Evolutionary conservation across 306 rosid species (phyloP).

Genomic region (Castanea sativa): DNA sequence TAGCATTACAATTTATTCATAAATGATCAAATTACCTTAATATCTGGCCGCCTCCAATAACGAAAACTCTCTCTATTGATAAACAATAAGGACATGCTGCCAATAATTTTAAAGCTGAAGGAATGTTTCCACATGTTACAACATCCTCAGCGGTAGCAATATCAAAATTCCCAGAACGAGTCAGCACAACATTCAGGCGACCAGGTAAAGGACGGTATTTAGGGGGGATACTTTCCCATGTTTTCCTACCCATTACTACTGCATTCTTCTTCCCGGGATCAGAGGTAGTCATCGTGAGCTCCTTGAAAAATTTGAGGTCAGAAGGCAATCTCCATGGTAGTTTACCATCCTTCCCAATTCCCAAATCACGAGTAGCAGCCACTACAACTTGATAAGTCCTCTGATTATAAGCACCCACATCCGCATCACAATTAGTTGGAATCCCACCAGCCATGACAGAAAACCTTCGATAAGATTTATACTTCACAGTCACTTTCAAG

Average conservation of each 20-base stretch:
- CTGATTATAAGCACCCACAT: slow-evolving; percentile 26
- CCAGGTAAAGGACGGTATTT: slow-evolving; percentile 52
- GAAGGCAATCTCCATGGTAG: slow-evolving; percentile 59
- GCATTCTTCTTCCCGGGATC: slow-evolving; percentile 61
- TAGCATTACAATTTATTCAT: not conserved
- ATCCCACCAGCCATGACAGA: slow-evolving; percentile 1
- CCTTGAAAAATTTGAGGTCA: slow-evolving; percentile 60
- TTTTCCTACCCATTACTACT: slow-evolving; percentile 61
- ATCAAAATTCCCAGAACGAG: slow-evolving; percentile 56
- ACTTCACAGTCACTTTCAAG: not conserved
- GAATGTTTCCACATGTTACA: slow-evolving; percentile 45
- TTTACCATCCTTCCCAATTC: slow-evolving; percentile 65
- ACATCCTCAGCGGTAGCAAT: slow-evolving; percentile 56
- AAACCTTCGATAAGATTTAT: not conserved
- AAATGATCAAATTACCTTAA: slow-evolving; percentile 36
- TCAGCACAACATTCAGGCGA: slow-evolving; percentile 63
- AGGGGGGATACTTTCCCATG: slow-evolving; percentile 64
- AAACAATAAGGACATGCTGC: slow-evolving; percentile 52
- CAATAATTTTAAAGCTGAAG: slow-evolving; percentile 53
- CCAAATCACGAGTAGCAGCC: slow-evolving; percentile 62
- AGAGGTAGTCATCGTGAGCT: slow-evolving; percentile 40
- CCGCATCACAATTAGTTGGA: slow-evolving; percentile 26
- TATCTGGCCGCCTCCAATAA: slow-evolving; percentile 67
- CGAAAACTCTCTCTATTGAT: slow-evolving; percentile 53
- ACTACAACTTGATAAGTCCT: slow-evolving; percentile 64